Base-by-base conservation (phyloP, 257 asterid genomes). In the Coffea canephora region DNA sequence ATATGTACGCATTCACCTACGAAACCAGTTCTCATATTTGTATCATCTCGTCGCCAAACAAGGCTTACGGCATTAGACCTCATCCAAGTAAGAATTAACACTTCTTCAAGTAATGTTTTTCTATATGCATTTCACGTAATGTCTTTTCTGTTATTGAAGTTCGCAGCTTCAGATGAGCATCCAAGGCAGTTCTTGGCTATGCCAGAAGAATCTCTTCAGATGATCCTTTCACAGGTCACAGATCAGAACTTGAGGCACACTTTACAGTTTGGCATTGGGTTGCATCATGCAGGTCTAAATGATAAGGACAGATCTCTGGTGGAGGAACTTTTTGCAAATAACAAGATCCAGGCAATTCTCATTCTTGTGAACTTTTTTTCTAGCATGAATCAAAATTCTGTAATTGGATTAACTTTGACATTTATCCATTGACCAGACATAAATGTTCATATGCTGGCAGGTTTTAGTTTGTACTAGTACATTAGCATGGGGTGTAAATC, bases 401-500 rank as follows among this genome's bases (percentile, higher is more conserved):
- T 75, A 73, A 54, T 46, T 31, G 76, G 67, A 73, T 69, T 69
- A 73, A 76, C 61, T 66, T 61, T 80, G 23, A 80, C 41, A 77
- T 77, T 64, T 62, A 61, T 82, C 77, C 75, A 69, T 71, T 70
- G 34, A 80, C 48, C 77, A 55, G 69, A 41, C 57, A 68, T 62
- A 76, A 52, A 61, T 83, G 59, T 74, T 79, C 83, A 83, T 55
- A 82, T 57, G 36, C 80, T 46, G 23, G 72, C 77, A 95, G 99
- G 91, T 95, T 70, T 89, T 95, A 89, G 99, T 95, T 79, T 95
- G 97, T 87, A 95, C 99, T 71, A 95, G 99, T 84, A 95, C 99
- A 80, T 86, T 95, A 80, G 99, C 99, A 80, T 95, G 99, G 99
- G 99, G 99, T 71, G 99, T 95, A 80, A 95, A 95, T 84, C 99